Evolutionary conservation across 805 yeast species (phyloP).

Genomic region (Lachancea lanzarotensis): DNA sequence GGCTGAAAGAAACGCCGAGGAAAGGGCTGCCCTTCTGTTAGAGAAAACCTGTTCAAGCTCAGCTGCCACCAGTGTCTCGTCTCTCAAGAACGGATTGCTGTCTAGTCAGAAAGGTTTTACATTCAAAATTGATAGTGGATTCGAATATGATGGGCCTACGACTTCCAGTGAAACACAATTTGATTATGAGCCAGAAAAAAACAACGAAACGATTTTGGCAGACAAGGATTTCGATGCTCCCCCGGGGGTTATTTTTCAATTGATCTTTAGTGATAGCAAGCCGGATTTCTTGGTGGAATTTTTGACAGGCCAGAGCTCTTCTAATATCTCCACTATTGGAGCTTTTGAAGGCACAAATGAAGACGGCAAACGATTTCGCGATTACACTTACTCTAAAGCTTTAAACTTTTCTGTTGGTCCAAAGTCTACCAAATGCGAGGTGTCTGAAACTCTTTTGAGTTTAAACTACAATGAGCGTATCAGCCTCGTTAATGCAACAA

Average conservation of each 20-base stretch:
- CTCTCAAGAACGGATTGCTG: slow-evolving; percentile 10
- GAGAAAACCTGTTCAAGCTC: background rate
- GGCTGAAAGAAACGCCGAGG: slow-evolving; percentile 31
- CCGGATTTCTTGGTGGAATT: slow-evolving; percentile 38
- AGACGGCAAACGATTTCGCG: slow-evolving; percentile 41
- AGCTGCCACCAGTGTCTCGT: slow-evolving; percentile 20
- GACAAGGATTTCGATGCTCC: slow-evolving; percentile 59
- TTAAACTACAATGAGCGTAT: slow-evolving; percentile 50
- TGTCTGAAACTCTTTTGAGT: slow-evolving; percentile 51
- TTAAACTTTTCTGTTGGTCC: slow-evolving; percentile 86
- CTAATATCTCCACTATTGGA: slow-evolving; percentile 33
- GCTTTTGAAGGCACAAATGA: slow-evolving; percentile 31
- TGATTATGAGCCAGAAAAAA: slow-evolving; percentile 38
- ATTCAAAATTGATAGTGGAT: slow-evolving; percentile 36
- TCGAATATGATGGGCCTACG: slow-evolving; percentile 55
- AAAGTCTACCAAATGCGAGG: slow-evolving; percentile 74
- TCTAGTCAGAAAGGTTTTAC: slow-evolving; percentile 23
- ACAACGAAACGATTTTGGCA: slow-evolving; percentile 48
- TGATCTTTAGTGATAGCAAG: slow-evolving; percentile 62
- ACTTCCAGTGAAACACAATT: slow-evolving; percentile 53
- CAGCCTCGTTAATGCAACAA: slow-evolving; percentile 54
- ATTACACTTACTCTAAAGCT: slow-evolving; percentile 65
- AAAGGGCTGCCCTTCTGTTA: background rate
- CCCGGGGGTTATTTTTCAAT: slow-evolving; percentile 62
- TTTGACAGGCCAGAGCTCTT: slow-evolving; percentile 34